phyloP scores from a whole-genome alignment of 176 grass and related monocot genomes.

The Oryza coarctata region DNA sequence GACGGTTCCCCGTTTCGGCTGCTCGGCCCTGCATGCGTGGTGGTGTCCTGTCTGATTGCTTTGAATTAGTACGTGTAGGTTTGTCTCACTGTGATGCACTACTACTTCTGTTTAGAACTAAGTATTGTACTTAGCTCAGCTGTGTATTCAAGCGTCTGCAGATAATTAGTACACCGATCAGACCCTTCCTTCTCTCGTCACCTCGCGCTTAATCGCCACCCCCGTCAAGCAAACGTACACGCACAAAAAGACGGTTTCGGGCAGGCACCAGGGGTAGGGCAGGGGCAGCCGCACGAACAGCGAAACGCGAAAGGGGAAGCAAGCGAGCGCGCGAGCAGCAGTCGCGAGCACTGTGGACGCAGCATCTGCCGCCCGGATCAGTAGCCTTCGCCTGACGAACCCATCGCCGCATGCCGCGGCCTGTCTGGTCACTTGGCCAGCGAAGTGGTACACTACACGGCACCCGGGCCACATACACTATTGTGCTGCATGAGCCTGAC shows the following conservation, averaged over 20 bases:
- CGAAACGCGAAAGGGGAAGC: neutral
- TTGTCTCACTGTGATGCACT: neutral
- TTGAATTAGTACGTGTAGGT: constrained; percentile 19
- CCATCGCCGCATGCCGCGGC: neutral
- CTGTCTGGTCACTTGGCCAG: neutral
- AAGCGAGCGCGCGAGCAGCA: neutral
- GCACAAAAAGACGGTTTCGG: neutral
- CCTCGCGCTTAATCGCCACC: neutral
- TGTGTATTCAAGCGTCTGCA: neutral
- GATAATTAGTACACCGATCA: neutral
- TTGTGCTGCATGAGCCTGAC: neutral
- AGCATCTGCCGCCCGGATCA: neutral
- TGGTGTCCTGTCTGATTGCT: constrained; percentile 21
- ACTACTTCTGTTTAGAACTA: neutral
- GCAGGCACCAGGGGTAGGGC: neutral
- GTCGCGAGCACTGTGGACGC: neutral
- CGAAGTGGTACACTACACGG: neutral
- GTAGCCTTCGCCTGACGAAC: neutral
- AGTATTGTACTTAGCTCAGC: neutral
- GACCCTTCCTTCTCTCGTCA: neutral
- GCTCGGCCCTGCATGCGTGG: neutral
- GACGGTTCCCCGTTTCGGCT: constrained; percentile 17
- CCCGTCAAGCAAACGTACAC: neutral
- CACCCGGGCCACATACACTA: neutral
- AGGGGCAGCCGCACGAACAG: neutral